Evolutionary conservation across 1,284 basidiomycete species (phyloP), one percentile per base, ranked within the genome.

Genomic region (Tilletia caries): DNA sequence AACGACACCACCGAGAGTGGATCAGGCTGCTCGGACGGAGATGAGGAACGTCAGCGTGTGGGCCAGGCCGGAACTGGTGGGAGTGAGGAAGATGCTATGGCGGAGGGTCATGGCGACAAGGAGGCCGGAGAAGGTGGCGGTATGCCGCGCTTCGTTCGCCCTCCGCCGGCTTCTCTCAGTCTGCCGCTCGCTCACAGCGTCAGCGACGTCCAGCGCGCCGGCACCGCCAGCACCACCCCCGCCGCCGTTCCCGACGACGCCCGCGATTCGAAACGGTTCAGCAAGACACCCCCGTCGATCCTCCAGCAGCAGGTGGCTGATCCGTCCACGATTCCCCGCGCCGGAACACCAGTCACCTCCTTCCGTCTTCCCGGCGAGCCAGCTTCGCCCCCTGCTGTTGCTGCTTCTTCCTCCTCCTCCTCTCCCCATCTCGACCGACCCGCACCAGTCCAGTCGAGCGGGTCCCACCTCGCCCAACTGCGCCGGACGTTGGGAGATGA

Each of bases 241-340:
- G 23, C 52, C 2, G 52, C 52, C 25, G 18, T 15, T 4, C 6
- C 25, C 46, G 46, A 44, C 46, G 2, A 54, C 52, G 8, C 48
- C 48, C 52, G 20, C 23, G 52, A 27, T 1, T 27, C 52, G 52
- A 25, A 54, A 29, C 12, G 52, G 27, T 54, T 29, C 27, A 41
- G 37, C 52, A 54, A 54, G 52, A 62, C 58, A 6, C 33, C 58
- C 32, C 18, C 58, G 29, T 62, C 58, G 15, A 62, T 62, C 29
- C 29, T 62, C 2, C 58, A 41, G 15, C 37, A 41, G 15, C 37
- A 41, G 37, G 8, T 41, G n/a, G n/a, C n/a, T n/a, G n/a, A n/a
- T n/a, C n/a, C n/a, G n/a, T n/a, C n/a, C n/a, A n/a, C n/a, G n/a
- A 41, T 15, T 41, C 37, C 37, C 8, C 37, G 37, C 37, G 37